phyloP scores from a whole-genome alignment of 805 yeast genomes.

The Danielia reshetovae region DNA sequence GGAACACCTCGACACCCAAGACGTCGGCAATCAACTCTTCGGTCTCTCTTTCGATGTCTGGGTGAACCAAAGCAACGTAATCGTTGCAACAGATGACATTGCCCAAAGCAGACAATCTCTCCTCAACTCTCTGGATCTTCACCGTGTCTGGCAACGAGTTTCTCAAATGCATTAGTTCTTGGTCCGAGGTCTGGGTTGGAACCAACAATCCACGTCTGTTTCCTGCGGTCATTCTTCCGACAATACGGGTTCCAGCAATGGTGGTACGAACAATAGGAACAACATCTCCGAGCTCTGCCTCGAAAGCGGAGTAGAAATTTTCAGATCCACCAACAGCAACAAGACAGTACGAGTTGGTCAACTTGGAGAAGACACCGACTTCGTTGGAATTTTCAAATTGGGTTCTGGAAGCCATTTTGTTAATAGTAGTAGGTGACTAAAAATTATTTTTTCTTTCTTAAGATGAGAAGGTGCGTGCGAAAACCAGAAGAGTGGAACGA shows the following conservation, averaged over 20 bases:
- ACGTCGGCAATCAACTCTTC: slow-evolving; percentile 98
- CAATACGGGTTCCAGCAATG: slow-evolving; percentile 95
- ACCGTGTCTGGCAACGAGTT: slow-evolving; percentile 94
- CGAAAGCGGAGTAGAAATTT: slow-evolving; percentile 84
- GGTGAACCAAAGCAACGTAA: slow-evolving; percentile 97
- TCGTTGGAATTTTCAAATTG: slow-evolving; percentile 84
- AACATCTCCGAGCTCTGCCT: slow-evolving; percentile 95
- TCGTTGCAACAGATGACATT: slow-evolving; percentile 98
- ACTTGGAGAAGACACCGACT: slow-evolving; percentile 91
- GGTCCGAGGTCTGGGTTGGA: slow-evolving; percentile 97
- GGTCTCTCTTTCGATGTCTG: slow-evolving; percentile 98
- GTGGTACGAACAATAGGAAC: slow-evolving; percentile 96
- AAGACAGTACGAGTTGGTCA: slow-evolving; percentile 93
- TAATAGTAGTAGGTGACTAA: background rate
- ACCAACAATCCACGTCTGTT: slow-evolving; percentile 96
- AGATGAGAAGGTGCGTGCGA: slow-evolving; percentile 8
- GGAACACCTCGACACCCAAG: slow-evolving; percentile 96
- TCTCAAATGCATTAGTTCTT: slow-evolving; percentile 95
- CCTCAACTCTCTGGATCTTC: slow-evolving; percentile 96
- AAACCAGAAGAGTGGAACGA: background rate
- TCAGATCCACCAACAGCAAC: slow-evolving; percentile 96
- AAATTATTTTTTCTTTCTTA: slow-evolving; percentile 3
- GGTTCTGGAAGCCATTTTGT: slow-evolving; percentile 62
- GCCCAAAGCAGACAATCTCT: slow-evolving; percentile 93
- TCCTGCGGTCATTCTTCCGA: slow-evolving; percentile 98